Percentiles rank a stretch among this genome's conserved stretches.
These are phyloP conservation scores for Malassezia dermatis DNA, from an alignment of 1,284 basidiomycete species.

Conservation along the genomic window DNA sequence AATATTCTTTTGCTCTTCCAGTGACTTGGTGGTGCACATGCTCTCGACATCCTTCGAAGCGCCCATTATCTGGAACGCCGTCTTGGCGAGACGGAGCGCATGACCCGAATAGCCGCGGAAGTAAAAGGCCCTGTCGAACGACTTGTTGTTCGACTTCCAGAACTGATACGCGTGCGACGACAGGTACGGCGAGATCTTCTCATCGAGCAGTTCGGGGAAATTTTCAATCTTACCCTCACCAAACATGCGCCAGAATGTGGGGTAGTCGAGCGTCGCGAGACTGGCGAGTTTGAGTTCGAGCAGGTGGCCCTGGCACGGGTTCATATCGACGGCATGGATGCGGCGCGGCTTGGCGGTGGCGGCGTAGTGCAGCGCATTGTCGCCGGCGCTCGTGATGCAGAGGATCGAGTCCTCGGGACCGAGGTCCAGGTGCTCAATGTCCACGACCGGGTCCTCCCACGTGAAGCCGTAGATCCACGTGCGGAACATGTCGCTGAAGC, in stretches of 20 bases:
- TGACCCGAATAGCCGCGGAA: constrained; percentile 59
- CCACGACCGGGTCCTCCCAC: constrained; percentile 71
- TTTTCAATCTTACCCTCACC: constrained; percentile 59
- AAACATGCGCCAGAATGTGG: constrained; percentile 64
- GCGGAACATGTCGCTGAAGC: constrained; percentile 65
- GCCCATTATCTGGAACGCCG: constrained; percentile 59
- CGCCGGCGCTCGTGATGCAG: constrained; percentile 68
- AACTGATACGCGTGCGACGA: constrained; percentile 67
- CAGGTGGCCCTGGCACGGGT: constrained; percentile 62
- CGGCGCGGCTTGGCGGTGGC: constrained; percentile 56
- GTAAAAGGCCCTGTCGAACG: constrained; percentile 64
- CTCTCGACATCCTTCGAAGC: constrained; percentile 55
- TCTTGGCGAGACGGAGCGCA: constrained; percentile 58
- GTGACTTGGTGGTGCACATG: constrained; percentile 56
- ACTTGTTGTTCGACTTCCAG: constrained; percentile 60
- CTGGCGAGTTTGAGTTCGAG: constrained; percentile 66
- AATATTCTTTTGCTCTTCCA: constrained; percentile 59
- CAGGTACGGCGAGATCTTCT: constrained; percentile 60
- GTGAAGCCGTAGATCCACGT: constrained; percentile 64
- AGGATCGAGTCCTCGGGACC: constrained; percentile 61
- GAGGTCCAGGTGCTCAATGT: constrained; percentile 61
- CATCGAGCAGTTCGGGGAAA: constrained; percentile 61
- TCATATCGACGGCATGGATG: constrained; percentile 66
- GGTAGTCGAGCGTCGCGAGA: constrained; percentile 57
- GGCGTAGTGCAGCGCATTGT: constrained; percentile 72